Evolutionary conservation across 83 land plant genomes (phyloP).

Genomic region (Diphasiastrum complanatum): DNA sequence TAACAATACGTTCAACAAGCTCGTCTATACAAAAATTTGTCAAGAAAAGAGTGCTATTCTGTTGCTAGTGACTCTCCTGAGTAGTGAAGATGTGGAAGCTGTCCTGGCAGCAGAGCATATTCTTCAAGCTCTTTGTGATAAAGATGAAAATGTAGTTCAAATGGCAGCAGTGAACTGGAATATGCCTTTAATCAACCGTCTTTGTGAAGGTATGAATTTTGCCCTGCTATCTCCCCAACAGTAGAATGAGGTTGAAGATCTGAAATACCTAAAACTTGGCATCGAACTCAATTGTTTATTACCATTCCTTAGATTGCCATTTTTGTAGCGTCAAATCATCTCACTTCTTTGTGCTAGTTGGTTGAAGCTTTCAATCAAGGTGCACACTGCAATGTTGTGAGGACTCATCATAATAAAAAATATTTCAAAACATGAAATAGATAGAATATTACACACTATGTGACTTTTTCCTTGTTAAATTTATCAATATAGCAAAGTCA

Average conservation of each 20-base stretch:
- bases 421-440: too few relatives aligned
- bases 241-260: neutral
- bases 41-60: conserved; percentile 34
- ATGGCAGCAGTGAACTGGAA: conserved; percentile 46
- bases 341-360: too few relatives aligned
- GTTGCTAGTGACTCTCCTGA: conserved; percentile 38
- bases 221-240: neutral
- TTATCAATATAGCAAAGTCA: too few relatives aligned
- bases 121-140: conserved; percentile 29
- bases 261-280: too few relatives aligned
- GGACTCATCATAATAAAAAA: too few relatives aligned
- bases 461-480: too few relatives aligned
- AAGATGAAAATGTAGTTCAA: conserved; percentile 41
- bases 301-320: too few relatives aligned
- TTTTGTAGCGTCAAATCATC: too few relatives aligned
- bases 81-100: conserved; percentile 36
- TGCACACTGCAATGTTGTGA: too few relatives aligned
- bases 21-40: conserved; percentile 28
- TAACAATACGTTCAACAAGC: conserved; percentile 20
- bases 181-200: conserved; percentile 37
- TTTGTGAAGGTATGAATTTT: conserved; percentile 32
- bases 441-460: too few relatives aligned
- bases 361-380: too few relatives aligned
- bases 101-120: conserved; percentile 36
- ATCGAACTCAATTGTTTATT: neutral